Base-by-base conservation (phyloP, 352 stramenopile genomes). In the Phytopythium kandeliae region DNA sequence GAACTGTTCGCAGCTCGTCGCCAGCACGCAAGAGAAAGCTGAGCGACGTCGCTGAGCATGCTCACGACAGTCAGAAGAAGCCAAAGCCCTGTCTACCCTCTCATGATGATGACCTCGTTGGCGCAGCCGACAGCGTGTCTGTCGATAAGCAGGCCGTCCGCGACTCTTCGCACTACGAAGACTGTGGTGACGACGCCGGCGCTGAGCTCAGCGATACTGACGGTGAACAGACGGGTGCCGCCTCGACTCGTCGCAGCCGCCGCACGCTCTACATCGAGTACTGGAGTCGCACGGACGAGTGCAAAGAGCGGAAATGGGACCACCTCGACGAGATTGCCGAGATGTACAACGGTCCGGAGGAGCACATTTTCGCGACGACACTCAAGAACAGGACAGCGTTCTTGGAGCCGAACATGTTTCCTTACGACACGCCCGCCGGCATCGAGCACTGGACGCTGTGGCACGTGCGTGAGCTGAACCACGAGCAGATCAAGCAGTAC, bases 351-450 rank as follows among this genome's bases (percentile, higher is more conserved):
- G 75, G 63, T 17, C 65, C 79, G 28, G 84, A 94, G 62, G 84
- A 92, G 31, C 81, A 92, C 51, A 94, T 94, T 42, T 92, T 85
- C 52, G 67, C 67, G 21, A 94, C 84, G 24, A 86, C 79, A 52
- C 64, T 93, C 55, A 85, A 85, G 58, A 71, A 75, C 85, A 85
- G 78, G 66, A 89, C 69, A 56, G 78, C 83, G 48, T 88, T 67
- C 54, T 67, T 94, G 62, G 84, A 94, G 58, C 84, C 84, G 35
- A 94, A 94, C 48, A 94, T 94, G 84, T 94, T 94, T 81, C 84
- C 84, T 25, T 94, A 94, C 81, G 67, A 87, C 60, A 94, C 84
- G 42, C 84, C 84, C 54, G 69, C 73, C 78, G 84, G 81, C 62
- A 94, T 94, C 57, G 81, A 92, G 62, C 84, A 94, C 65, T 94